Conservation (phyloP, 495 filamentous ascomycete species). For the Penicillium goetzii region DNA sequence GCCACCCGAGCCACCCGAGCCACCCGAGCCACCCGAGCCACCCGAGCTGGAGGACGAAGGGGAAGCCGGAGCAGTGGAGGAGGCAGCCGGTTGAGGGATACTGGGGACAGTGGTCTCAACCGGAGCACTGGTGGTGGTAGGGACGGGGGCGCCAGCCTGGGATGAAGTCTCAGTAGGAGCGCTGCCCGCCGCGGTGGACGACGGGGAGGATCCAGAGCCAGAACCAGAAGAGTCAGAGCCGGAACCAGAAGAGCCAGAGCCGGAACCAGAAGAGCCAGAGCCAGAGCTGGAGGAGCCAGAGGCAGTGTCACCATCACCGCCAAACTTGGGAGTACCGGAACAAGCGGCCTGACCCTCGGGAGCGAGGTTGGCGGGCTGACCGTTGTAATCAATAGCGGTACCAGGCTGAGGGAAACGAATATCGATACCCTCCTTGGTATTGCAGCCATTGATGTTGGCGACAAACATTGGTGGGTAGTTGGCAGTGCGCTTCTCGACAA, state of each 20-base stretch:
- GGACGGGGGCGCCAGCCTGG: constrained; percentile 33
- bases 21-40: constrained; percentile 28
- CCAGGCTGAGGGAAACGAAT: constrained; percentile 77
- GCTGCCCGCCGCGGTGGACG: constrained; percentile 22
- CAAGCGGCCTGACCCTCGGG: constrained; percentile 36
- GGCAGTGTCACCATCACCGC: constrained; percentile 28
- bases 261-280: constrained; percentile 19
- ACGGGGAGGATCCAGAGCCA: constrained; percentile 6
- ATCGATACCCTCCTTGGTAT: constrained; percentile 59
- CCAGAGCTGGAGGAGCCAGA: constrained; percentile 20
- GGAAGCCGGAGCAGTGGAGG: constrained; percentile 22
- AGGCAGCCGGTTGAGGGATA: constrained; percentile 21
- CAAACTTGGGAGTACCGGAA: constrained; percentile 38
- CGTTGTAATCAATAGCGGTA: constrained; percentile 52
- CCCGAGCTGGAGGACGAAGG: constrained; percentile 22
- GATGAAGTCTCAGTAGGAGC: constrained; percentile 30
- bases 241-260: constrained; percentile 20
- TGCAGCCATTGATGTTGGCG: constrained; percentile 72
- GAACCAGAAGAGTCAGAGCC: constrained; percentile 17
- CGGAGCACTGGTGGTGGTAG: constrained; percentile 25
- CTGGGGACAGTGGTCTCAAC: constrained; percentile 14
- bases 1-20: too few species aligned
- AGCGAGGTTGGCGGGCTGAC: constrained; percentile 34
- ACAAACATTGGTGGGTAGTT: constrained; percentile 78
- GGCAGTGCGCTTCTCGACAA: constrained; percentile 39